A percentile compares a stretch with the other conserved stretches of the same genome.
Evolutionary conservation across 2,329 filamentous ascomycete species (phyloP).

Genomic region (Diaporthe amygdali): DNA sequence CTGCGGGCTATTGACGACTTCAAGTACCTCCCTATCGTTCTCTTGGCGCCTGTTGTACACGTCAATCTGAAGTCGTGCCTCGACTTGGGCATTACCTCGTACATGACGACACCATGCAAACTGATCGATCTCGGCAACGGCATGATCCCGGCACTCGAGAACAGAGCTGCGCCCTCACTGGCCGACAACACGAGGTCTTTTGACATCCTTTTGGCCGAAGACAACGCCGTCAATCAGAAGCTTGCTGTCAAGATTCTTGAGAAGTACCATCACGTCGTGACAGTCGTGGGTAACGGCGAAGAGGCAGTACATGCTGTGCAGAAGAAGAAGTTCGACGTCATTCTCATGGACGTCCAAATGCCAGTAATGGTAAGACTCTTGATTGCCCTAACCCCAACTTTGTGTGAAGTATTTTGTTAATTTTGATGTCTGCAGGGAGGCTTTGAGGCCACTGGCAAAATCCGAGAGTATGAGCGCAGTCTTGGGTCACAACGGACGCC

Average conservation of each 20-base stretch:
- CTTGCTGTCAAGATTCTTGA: constrained; percentile 96
- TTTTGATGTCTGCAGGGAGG: constrained; percentile 67
- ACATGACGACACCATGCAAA: constrained; percentile 96
- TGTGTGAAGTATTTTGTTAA: constrained; percentile 40
- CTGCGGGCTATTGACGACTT: constrained; percentile 90
- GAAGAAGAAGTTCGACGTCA: constrained; percentile 91
- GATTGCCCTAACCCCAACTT: background rate
- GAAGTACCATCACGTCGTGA: constrained; percentile 92
- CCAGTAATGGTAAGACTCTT: constrained; percentile 82
- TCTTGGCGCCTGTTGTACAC: constrained; percentile 86
- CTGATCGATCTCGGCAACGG: constrained; percentile 94
- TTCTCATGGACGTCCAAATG: constrained; percentile 99
- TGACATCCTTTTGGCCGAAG: constrained; percentile 92
- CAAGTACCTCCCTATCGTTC: constrained; percentile 96
- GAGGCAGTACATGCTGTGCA: constrained; percentile 94
- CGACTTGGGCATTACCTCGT: constrained; percentile 96
- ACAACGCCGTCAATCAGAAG: constrained; percentile 97
- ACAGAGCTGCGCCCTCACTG: constrained; percentile 86
- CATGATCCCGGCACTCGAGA: constrained; percentile 94
- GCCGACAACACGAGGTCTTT: constrained; percentile 95
- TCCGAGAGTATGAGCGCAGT: constrained; percentile 89
- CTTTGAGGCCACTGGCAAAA: constrained; percentile 96
- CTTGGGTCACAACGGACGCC: constrained; percentile 83
- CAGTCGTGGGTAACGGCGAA: constrained; percentile 92
- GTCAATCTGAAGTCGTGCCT: constrained; percentile 93